Percentiles rank a stretch among this genome's conserved stretches.
Conservation (phyloP, 2,329 filamentous ascomycete species). For the Pseudocercospora fuligena region DNA sequence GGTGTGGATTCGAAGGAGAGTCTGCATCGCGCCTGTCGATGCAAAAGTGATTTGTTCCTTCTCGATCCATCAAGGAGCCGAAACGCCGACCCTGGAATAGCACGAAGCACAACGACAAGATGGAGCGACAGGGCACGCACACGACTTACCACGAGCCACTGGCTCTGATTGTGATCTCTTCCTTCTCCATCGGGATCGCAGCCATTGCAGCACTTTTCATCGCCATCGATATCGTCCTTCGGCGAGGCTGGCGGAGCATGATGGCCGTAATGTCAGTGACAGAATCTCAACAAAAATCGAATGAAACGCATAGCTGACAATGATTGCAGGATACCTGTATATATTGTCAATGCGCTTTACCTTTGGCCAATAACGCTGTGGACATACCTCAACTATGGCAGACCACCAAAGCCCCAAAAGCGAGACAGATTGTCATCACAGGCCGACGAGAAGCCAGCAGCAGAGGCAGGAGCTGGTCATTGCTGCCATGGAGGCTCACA, state of each 20-base stretch:
- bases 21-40: neutral
- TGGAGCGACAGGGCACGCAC: conserved; percentile 4
- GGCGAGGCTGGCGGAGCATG: conserved; percentile 23
- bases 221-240: conserved; percentile 16
- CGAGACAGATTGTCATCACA: neutral
- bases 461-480: neutral
- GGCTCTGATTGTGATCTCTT: conserved; percentile 10
- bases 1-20: neutral
- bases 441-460: neutral
- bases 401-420: conserved; percentile 26
- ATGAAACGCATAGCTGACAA: neutral
- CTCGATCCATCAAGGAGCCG: neutral
- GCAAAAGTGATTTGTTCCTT: neutral
- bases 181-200: conserved; percentile 19
- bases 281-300: neutral
- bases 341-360: conserved; percentile 34
- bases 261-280: conserved; percentile 20
- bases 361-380: conserved; percentile 32
- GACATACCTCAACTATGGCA: conserved; percentile 32
- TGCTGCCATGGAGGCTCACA: neutral
- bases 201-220: conserved; percentile 15
- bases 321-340: conserved; percentile 31
- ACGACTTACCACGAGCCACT: neutral
- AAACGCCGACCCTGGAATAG: neutral
- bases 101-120: neutral